phyloP scores from a whole-genome alignment of 176 grass and related monocot species.

The Carex scoparia region DNA sequence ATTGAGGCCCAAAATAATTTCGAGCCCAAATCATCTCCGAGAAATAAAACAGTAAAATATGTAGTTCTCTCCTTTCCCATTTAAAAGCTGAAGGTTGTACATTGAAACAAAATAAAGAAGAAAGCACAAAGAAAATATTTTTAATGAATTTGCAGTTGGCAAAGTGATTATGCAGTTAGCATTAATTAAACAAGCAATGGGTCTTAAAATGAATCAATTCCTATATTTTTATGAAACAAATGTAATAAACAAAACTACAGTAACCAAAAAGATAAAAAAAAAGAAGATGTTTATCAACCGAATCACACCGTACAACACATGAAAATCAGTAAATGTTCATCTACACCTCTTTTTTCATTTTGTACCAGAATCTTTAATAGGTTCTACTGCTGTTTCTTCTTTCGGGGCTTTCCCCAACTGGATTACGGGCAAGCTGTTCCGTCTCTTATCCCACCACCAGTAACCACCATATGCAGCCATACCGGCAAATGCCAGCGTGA shows the following conservation, averaged over 20 bases:
- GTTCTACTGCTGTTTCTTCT: neutral
- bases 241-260: neutral
- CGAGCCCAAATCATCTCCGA: neutral
- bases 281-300: neutral
- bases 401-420: neutral
- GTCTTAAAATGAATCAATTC: neutral
- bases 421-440: slow-evolving; percentile 4
- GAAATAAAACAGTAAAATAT: neutral
- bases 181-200: neutral
- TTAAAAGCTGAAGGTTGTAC: too few relatives aligned
- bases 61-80: neutral
- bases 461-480: slow-evolving; percentile 34
- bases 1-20: neutral
- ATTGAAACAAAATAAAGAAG: too few relatives aligned
- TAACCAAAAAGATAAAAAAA: neutral
- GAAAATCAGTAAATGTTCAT: neutral
- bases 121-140: neutral
- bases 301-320: slow-evolving; percentile 3
- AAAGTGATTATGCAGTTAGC: neutral
- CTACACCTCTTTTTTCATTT: neutral
- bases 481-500: slow-evolving; percentile 25
- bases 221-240: neutral
- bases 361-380: neutral
- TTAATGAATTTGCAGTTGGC: too few relatives aligned
- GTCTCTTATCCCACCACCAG: slow-evolving; percentile 15